Evolutionary conservation across 148 eudicot species (phyloP), one percentile per base, ranked within the genome.

Genomic region (Pharnaceum exiguum): DNA sequence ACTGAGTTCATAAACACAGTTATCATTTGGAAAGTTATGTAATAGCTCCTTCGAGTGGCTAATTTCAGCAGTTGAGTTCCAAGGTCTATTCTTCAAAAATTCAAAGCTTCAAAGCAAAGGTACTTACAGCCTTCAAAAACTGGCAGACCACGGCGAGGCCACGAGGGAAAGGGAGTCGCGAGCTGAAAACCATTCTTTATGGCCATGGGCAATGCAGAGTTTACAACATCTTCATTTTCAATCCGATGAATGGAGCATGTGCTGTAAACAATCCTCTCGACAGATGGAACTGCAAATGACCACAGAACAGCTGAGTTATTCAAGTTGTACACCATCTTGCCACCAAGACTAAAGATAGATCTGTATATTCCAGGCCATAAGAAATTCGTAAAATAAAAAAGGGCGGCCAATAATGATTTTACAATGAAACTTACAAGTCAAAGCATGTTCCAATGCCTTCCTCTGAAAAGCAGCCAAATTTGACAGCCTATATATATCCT

Each of bases 111-210:
- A 50, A 37, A 12, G 24, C 15, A 55, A n/a, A n/a, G n/a, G 37
- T 30, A 83, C 96, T 85, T 79, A 93, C 99, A 76, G 71, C 95
- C 96, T 64, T 80, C 77, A 62, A 94, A 71, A 46, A 87, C 75
- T 15, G 96, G 95, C 50, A 86, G 75, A 39, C 99, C 99, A 40
- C 96, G 96, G 27, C 96, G 96, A 60, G 85, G 74, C 95, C 96
- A 94, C 42, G 69, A 67, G 45, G 95, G 93, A 39, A 89, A 86
- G 42, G 82, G 81, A 19, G 99, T 73, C 45, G 66, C 75, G 33
- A 94, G 74, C 58, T 86, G 78, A 73, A 94, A 94, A 50, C 91
- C 95, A 19, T 65, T 64, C 51, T 89, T 75, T 22, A 66, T 33
- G 48, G 99, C 96, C 21, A 75, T 55, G 17, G 86, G 85, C 62